Conservation (phyloP, 805 yeast species). For the Pichia rugopelliculosa region DNA sequence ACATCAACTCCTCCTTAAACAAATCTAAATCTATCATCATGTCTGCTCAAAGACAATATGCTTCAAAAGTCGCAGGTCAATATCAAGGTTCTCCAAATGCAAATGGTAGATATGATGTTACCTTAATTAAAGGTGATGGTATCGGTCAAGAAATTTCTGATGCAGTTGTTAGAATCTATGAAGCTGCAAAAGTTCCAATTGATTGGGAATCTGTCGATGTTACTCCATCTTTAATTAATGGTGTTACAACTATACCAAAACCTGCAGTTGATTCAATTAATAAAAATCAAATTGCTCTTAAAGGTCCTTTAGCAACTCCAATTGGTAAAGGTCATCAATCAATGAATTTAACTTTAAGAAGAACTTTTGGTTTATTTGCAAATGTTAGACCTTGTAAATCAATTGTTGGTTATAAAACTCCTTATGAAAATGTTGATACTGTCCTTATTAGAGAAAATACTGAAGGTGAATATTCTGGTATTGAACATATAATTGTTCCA, state of each 20-base stretch:
- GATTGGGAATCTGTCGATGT: constrained; percentile 98
- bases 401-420: constrained; percentile 88
- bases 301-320: constrained; percentile 98
- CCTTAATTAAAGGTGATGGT: constrained; percentile 98
- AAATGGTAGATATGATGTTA: constrained; percentile 85
- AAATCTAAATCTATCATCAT: constrained; percentile 3
- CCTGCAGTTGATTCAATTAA: constrained; percentile 89
- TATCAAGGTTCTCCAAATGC: constrained; percentile 57
- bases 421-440: constrained; percentile 82
- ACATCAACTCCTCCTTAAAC: neutral
- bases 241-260: constrained; percentile 88
- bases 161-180: constrained; percentile 86
- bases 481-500: constrained; percentile 95
- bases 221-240: constrained; percentile 84
- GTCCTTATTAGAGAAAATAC: constrained; percentile 98
- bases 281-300: constrained; percentile 88
- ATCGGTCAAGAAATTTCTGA: constrained; percentile 93
- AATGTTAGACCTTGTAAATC: constrained; percentile 96
- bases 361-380: constrained; percentile 93
- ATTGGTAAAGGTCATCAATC: constrained; percentile 98
- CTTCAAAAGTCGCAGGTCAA: constrained; percentile 49
- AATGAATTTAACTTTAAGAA: constrained; percentile 92
- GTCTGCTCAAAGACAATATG: constrained; percentile 23
- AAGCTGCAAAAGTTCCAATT: constrained; percentile 92
- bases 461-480: constrained; percentile 99